Evolutionary conservation across 2,329 filamentous ascomycete species (phyloP), one percentile per base, ranked within the genome.

Genomic region (Helminthosporium solani): DNA sequence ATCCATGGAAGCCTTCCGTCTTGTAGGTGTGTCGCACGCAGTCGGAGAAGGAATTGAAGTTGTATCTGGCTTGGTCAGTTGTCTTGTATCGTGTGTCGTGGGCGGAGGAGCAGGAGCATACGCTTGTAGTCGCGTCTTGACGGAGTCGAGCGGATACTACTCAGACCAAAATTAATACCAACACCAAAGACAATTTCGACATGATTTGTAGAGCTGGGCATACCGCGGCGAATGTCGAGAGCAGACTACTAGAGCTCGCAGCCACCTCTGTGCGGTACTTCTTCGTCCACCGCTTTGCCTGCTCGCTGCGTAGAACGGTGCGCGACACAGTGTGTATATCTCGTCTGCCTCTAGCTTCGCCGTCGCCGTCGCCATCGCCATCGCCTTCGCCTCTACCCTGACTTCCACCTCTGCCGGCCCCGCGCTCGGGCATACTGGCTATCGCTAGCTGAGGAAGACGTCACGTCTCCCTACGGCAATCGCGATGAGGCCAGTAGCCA

Each of bases 61-160:
- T 83, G 72, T 94, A 92, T 36, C 66, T 68, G 45, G 33, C 40
- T 18, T 28, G 23, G 56, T 67, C 48, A 66, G 57, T 23, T 21
- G n/a, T n/a, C n/a, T n/a, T n/a, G n/a, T n/a, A n/a, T n/a, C n/a
- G n/a, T n/a, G n/a, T n/a, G 27, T 47, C 23, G 40, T 41, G 18
- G 6, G 20, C 18, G 30, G 18, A 30, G 9, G 19, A 14, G 20
- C 19, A 41, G 47, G 38, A 33, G 56, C 71, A 52, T 70, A 74
- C 56, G 87, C 88, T 75, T 95, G 89, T 83, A 94, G 89, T 63
- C 89, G 87, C 45, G 87, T 91, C 77, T 95, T 95, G 67, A 92
- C 86, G 61, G 89, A 92, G 70, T 95, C 89, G 57, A 95, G 81
- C 18, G 89, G 89, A 66, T 92, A 95, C 75, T 78, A n/a, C n/a